Evolutionary conservation across 768 basidiomycete genomes (phyloP).

Genomic region (Steccherinum ochraceum): DNA sequence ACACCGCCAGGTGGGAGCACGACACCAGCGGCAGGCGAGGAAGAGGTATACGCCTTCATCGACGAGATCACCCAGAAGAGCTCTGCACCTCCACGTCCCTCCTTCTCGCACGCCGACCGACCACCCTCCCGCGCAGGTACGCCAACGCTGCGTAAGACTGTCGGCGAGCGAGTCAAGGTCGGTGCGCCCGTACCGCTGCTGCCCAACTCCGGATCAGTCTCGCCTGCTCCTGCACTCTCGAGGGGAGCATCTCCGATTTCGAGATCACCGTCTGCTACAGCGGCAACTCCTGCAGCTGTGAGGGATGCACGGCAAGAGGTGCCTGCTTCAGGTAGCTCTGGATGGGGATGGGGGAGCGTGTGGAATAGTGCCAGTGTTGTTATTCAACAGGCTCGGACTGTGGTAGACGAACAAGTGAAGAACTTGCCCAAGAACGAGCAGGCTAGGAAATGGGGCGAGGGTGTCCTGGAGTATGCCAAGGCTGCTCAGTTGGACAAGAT

Average conservation of each 20-base stretch:
- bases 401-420: constrained; percentile 92
- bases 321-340: constrained; percentile 9
- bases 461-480: constrained; percentile 83
- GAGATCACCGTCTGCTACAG: constrained; percentile 19
- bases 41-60: constrained; percentile 85
- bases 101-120: constrained; percentile 50
- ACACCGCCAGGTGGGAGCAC: constrained; percentile 20
- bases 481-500: constrained; percentile 83
- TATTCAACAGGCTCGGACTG: constrained; percentile 79
- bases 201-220: constrained; percentile 1
- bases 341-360: constrained; percentile 84
- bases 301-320: constrained; percentile 15
- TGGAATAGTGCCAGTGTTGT: constrained; percentile 86
- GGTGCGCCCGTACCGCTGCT: constrained; percentile 37
- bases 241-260: constrained; percentile 16
- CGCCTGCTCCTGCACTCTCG: constrained; percentile 22
- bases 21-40: constrained; percentile 46
- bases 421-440: constrained; percentile 80
- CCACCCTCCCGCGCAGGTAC: constrained; percentile 62
- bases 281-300: constrained; percentile 11
- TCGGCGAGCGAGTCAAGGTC: constrained; percentile 61
- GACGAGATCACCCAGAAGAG: constrained; percentile 94
- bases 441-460: constrained; percentile 84
- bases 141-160: constrained; percentile 67
- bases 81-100: constrained; percentile 63